phyloP scores from a whole-genome alignment of 1,284 basidiomycete genomes.

The Leccinum huronense region DNA sequence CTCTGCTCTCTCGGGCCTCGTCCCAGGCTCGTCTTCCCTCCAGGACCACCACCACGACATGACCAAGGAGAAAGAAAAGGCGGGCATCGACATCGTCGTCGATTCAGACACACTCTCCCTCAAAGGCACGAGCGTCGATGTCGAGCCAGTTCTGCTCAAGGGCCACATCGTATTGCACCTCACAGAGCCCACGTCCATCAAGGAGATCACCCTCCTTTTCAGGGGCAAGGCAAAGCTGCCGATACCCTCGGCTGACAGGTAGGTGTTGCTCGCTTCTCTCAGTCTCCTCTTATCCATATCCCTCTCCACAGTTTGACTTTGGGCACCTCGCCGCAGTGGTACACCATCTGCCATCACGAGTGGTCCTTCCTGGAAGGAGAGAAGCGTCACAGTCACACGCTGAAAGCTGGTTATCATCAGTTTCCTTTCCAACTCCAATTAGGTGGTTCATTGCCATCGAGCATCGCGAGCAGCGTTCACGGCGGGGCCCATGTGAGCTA shows the following conservation, averaged over 20 bases:
- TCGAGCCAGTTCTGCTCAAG: constrained; percentile 72
- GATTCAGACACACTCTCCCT: constrained; percentile 69
- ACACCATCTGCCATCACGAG: constrained; percentile 75
- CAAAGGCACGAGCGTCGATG: constrained; percentile 79
- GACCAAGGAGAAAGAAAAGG: constrained; percentile 47
- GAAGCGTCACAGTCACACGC: constrained; percentile 76
- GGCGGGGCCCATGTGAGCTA: constrained; percentile 74
- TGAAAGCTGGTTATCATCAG: constrained; percentile 84
- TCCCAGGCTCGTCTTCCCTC: constrained; percentile 27
- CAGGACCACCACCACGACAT: constrained; percentile 39
- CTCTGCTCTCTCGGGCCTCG: constrained; percentile 27
- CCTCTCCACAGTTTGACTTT: constrained; percentile 38
- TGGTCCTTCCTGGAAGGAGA: constrained; percentile 87
- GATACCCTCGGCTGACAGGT: constrained; percentile 63
- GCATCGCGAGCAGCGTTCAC: constrained; percentile 56
- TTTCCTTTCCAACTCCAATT: constrained; percentile 88
- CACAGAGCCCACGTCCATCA: constrained; percentile 78
- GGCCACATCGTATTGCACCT: constrained; percentile 81
- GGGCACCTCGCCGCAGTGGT: constrained; percentile 53
- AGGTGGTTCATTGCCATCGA: constrained; percentile 81
- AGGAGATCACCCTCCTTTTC: constrained; percentile 82
- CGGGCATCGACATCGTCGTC: constrained; percentile 72
- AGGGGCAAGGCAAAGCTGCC: constrained; percentile 80
- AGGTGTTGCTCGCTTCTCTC: constrained; percentile 34
- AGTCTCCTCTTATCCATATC: constrained; percentile 18